Evolutionary conservation across 352 stramenopile genomes (phyloP).

Genomic region (Pythium sukuiense): DNA sequence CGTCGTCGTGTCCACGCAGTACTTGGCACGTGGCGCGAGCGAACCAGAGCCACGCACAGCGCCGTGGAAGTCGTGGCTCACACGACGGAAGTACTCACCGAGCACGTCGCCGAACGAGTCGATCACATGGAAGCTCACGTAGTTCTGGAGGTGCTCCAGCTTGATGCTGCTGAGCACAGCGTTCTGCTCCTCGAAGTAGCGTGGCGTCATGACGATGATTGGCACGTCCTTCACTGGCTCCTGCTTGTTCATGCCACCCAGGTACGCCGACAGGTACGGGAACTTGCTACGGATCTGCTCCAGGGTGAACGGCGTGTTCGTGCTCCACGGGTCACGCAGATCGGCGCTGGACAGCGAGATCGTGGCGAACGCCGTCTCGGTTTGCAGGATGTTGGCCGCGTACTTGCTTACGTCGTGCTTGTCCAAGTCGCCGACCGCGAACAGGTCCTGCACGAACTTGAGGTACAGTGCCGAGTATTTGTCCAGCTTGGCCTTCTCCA

Average conservation of each 20-base stretch:
- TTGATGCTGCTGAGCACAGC: slow-evolving; percentile 39
- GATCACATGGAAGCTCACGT: slow-evolving; percentile 65
- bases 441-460: slow-evolving; percentile 48
- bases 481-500: slow-evolving; percentile 42
- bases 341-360: slow-evolving; percentile 87
- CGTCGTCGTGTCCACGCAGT: slow-evolving; percentile 76
- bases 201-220: slow-evolving; percentile 48
- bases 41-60: slow-evolving; percentile 33
- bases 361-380: slow-evolving; percentile 80
- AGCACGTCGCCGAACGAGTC: slow-evolving; percentile 43
- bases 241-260: slow-evolving; percentile 46
- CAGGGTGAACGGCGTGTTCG: slow-evolving; percentile 86
- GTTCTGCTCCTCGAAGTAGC: slow-evolving; percentile 54
- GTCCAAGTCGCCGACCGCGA: slow-evolving; percentile 39
- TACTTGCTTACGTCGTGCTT: slow-evolving; percentile 41
- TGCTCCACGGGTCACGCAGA: slow-evolving; percentile 79
- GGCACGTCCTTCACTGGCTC: slow-evolving; percentile 38
- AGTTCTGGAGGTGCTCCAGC: slow-evolving; percentile 49
- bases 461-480: slow-evolving; percentile 44
- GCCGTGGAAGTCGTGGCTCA: slow-evolving; percentile 51
- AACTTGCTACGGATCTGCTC: slow-evolving; percentile 50
- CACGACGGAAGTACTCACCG: slow-evolving; percentile 54
- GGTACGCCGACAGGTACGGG: slow-evolving; percentile 50
- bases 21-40: slow-evolving; percentile 43
- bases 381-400: slow-evolving; percentile 43